Conservation (phyloP, 106 monocot species). For the Chionographis japonica region DNA sequence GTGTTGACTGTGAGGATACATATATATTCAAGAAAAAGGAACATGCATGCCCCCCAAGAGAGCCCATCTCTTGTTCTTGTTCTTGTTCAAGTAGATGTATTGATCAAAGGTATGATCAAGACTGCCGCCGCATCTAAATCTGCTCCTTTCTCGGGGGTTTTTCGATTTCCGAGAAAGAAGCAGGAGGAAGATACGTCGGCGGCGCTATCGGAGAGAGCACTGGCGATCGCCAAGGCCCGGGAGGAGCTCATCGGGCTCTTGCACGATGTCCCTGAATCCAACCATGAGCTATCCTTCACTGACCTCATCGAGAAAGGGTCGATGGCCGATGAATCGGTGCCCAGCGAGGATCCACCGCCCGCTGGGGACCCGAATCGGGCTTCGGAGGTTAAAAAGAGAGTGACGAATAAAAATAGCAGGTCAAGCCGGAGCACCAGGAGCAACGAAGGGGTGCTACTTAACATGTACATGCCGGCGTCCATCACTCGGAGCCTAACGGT, state of each 20-base stretch:
- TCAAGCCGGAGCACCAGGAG: slow-evolving; percentile 19
- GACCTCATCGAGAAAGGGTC: slow-evolving; percentile 36
- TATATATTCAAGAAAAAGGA: too few relatives aligned
- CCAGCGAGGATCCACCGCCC: too few relatives aligned
- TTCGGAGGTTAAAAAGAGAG: slow-evolving; percentile 8
- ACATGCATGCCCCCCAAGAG: too few relatives aligned
- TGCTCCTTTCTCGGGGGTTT: neutral
- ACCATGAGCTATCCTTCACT: slow-evolving; percentile 50
- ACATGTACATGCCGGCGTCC: slow-evolving; percentile 33
- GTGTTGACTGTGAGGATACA: too few relatives aligned
- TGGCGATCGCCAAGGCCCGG: slow-evolving; percentile 36
- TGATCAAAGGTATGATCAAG: neutral
- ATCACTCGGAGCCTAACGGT: slow-evolving; percentile 34
- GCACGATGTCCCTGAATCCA: slow-evolving; percentile 42
- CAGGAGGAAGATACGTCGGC: neutral
- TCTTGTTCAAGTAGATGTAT: too few relatives aligned
- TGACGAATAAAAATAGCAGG: slow-evolving; percentile 14
- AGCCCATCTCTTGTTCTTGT: too few relatives aligned
- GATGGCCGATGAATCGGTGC: neutral
- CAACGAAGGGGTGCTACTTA: slow-evolving; percentile 44
- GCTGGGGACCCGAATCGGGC: neutral
- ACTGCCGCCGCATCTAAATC: neutral
- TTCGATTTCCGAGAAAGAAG: slow-evolving; percentile 23
- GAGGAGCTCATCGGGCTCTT: slow-evolving; percentile 54
- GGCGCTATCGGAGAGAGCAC: slow-evolving; percentile 15